These are phyloP conservation scores for Halophytophthora polymorphica DNA, from an alignment of 352 stramenopile species.

Conservation along the genomic window DNA sequence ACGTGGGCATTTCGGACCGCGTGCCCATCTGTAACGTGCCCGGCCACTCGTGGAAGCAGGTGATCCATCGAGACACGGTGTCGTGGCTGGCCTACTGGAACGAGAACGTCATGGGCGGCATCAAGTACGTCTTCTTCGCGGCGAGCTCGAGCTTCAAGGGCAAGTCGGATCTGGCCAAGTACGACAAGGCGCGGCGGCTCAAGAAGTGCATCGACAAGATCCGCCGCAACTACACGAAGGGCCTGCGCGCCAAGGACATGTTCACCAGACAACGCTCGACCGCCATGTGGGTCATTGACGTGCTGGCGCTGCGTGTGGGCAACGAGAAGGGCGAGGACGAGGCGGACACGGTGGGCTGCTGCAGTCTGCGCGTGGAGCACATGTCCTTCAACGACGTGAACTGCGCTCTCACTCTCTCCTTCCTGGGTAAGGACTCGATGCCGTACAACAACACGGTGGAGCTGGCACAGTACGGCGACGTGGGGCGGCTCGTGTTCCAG, in stretches of 20 bases:
- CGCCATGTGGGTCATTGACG: slow-evolving; percentile 99
- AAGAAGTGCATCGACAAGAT: slow-evolving; percentile 98
- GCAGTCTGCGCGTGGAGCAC: slow-evolving; percentile 98
- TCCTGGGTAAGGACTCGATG: slow-evolving; percentile 99
- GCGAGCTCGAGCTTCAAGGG: slow-evolving; percentile 99
- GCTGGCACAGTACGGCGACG: slow-evolving; percentile 84
- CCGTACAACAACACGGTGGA: slow-evolving; percentile 99
- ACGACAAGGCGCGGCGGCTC: slow-evolving; percentile 97
- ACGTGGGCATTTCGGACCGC: slow-evolving; percentile 92
- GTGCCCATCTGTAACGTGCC: slow-evolving; percentile 90
- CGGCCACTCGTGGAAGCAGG: slow-evolving; percentile 95
- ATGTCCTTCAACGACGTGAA: slow-evolving; percentile 93
- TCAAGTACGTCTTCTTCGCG: slow-evolving; percentile 99
- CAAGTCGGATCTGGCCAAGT: slow-evolving; percentile 98
- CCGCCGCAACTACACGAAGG: slow-evolving; percentile 89
- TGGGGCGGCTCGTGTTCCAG: slow-evolving; percentile 91
- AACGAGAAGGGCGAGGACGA: slow-evolving; percentile 99
- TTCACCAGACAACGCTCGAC: slow-evolving; percentile 94
- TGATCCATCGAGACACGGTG: slow-evolving; percentile 93
- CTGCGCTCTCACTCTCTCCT: slow-evolving; percentile 97
- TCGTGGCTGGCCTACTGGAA: slow-evolving; percentile 96
- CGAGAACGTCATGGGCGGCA: slow-evolving; percentile 98
- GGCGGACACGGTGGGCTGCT: slow-evolving; percentile 99
- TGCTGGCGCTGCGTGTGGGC: slow-evolving; percentile 98
- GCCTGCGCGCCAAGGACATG: slow-evolving; percentile 88